Conservation (phyloP, 192 early-diverging fungal genomes). For the Chytriomyces sp. region DNA sequence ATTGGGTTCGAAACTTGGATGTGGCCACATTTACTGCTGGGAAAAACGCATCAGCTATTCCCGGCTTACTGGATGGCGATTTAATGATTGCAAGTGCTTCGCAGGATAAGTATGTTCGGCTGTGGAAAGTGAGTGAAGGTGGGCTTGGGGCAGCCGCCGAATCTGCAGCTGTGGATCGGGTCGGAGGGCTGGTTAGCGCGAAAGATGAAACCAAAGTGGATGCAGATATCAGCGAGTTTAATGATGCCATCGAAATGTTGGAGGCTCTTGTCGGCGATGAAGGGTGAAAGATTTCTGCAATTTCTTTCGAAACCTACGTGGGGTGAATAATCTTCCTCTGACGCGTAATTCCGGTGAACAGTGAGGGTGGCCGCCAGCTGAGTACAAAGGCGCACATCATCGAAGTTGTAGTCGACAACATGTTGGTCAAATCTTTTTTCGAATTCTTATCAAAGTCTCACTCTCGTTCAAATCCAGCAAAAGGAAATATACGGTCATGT, state of each 20-base stretch:
- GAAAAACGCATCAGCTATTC: constrained; percentile 42
- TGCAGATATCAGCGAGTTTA: constrained; percentile 1
- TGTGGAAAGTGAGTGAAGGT: constrained; percentile 77
- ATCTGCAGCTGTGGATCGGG: constrained; percentile 13
- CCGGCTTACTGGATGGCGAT: constrained; percentile 70
- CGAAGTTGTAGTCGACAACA: constrained; percentile 49
- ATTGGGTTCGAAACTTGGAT: constrained; percentile 87
- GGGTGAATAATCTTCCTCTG: neutral
- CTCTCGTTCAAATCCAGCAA: constrained; percentile 4
- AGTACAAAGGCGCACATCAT: constrained; percentile 86
- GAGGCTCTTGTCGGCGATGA: constrained; percentile 47
- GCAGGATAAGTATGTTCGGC: constrained; percentile 90
- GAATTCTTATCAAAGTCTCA: neutral
- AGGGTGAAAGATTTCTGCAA: constrained; percentile 4
- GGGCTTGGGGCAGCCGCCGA: constrained; percentile 3
- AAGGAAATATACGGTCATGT: constrained; percentile 61
- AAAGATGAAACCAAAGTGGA: no score
- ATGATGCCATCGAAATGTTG: constrained; percentile 43
- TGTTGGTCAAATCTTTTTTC: constrained; percentile 20
- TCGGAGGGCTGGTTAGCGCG: neutral
- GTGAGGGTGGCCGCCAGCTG: constrained; percentile 61
- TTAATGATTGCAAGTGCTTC: constrained; percentile 86
- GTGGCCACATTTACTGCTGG: constrained; percentile 66
- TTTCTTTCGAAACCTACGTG: neutral
- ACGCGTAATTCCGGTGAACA: neutral